phyloP scores from a whole-genome alignment of 164 flowering plant genomes.

The Aristolochia contorta region DNA sequence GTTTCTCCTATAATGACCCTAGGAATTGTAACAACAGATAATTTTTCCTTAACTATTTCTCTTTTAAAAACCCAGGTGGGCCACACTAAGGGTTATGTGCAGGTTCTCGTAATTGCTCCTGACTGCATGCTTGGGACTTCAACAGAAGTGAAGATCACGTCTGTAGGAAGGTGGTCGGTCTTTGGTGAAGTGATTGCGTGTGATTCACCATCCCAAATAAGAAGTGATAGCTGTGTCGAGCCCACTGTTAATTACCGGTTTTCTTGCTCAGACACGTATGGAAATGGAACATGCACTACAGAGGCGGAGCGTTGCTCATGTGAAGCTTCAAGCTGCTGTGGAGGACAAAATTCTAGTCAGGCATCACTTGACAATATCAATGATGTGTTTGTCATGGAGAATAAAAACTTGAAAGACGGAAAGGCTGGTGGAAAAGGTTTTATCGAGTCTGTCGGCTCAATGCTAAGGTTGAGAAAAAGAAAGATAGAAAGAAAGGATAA shows the following conservation, averaged over 20 bases:
- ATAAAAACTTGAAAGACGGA: slow-evolving; percentile 9
- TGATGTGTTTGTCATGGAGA: not conserved
- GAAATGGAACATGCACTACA: slow-evolving; percentile 17
- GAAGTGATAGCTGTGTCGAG: slow-evolving; percentile 13
- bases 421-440: slow-evolving; percentile 15
- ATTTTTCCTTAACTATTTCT: not conserved
- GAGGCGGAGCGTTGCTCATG: slow-evolving; percentile 42
- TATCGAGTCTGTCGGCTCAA: slow-evolving; percentile 25
- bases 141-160: slow-evolving; percentile 73
- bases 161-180: slow-evolving; percentile 99
- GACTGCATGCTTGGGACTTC: slow-evolving; percentile 74
- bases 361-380: not conserved
- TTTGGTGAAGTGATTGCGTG: slow-evolving; percentile 78
- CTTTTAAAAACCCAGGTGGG: slow-evolving; percentile 58
- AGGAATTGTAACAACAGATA: no score
- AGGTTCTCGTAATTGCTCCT: slow-evolving; percentile 76
- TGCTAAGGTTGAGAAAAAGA: slow-evolving; percentile 36
- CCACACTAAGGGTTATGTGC: slow-evolving; percentile 92
- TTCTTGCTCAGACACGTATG: not conserved
- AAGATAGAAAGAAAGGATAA: slow-evolving; percentile 13
- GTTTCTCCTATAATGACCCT: not conserved
- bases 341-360: slow-evolving; percentile 4
- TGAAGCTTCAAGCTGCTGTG: slow-evolving; percentile 28
- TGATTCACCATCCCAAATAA: slow-evolving; percentile 13
- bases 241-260: slow-evolving; percentile 3